Percentiles rank a stretch among this genome's conserved stretches.
phyloP scores from a whole-genome alignment of 805 yeast species.

The Saturnispora hagleri region DNA sequence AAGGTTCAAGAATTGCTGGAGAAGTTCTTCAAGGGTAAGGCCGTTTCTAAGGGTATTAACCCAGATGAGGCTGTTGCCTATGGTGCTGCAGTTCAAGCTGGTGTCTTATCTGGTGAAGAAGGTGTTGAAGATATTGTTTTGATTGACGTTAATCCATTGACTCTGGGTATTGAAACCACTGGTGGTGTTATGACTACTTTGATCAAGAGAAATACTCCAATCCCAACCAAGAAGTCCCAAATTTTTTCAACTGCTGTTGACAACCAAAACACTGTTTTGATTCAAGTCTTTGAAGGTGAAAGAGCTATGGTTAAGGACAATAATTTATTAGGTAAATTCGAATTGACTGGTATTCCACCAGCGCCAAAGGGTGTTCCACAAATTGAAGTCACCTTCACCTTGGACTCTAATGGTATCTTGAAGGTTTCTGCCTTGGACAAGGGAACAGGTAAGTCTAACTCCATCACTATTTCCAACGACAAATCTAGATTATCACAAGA shows the following conservation, averaged over 20 bases:
- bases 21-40: constrained; percentile 86
- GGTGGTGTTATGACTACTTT: constrained; percentile 97
- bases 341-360: constrained; percentile 79
- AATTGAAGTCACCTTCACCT: constrained; percentile 80
- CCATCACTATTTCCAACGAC: constrained; percentile 87
- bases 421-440: constrained; percentile 84
- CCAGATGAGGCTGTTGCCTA: constrained; percentile 99
- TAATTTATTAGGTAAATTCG: constrained; percentile 81
- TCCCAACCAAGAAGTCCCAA: constrained; percentile 92
- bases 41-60: constrained; percentile 93
- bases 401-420: constrained; percentile 81
- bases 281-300: constrained; percentile 94
- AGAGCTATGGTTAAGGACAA: constrained; percentile 91
- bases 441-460: constrained; percentile 88
- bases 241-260: constrained; percentile 94
- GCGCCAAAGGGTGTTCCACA: constrained; percentile 92
- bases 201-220: constrained; percentile 90
- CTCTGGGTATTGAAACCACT: constrained; percentile 92
- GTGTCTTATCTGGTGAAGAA: constrained; percentile 92
- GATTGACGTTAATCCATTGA: constrained; percentile 88
- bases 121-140: constrained; percentile 85
- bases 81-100: constrained; percentile 99
- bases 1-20: constrained; percentile 92
- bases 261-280: constrained; percentile 91
- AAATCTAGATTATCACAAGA: constrained; percentile 91